phyloP scores from a whole-genome alignment of 495 filamentous ascomycete genomes.

The Penicillium turbatum region DNA sequence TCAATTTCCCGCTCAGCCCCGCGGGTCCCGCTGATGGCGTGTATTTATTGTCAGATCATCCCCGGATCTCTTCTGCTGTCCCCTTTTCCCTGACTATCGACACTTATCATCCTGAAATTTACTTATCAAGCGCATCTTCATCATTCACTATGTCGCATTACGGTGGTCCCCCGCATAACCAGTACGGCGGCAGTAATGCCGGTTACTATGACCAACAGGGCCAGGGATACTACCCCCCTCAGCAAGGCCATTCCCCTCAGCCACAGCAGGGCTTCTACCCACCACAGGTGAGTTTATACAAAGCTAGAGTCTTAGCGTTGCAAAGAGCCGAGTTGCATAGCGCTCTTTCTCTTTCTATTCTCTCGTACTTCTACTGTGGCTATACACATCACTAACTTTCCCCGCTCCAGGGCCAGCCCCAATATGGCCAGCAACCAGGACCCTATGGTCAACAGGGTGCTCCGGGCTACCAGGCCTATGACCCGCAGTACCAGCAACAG shows the following conservation, averaged over 20 bases:
- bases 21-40: slow-evolving; percentile 8
- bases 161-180: slow-evolving; percentile 14
- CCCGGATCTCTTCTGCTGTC: neutral
- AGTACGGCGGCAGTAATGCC: slow-evolving; percentile 12
- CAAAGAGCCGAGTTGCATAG: neutral
- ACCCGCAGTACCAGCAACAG: slow-evolving; percentile 17
- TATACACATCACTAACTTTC: slow-evolving; percentile 3
- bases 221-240: slow-evolving; percentile 2
- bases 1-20: slow-evolving; percentile 14
- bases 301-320: neutral
- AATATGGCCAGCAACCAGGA: slow-evolving; percentile 13
- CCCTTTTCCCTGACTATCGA: neutral
- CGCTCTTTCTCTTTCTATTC: neutral
- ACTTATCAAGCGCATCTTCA: neutral
- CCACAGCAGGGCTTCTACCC: slow-evolving; percentile 30
- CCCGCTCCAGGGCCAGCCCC: slow-evolving; percentile 19
- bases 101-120: neutral
- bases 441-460: slow-evolving; percentile 18
- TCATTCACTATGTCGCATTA: slow-evolving; percentile 20
- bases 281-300: slow-evolving; percentile 19
- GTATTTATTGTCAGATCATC: slow-evolving; percentile 4
- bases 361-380: neutral
- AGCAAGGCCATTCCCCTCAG: slow-evolving; percentile 17
- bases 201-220: slow-evolving; percentile 18
- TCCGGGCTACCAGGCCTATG: slow-evolving; percentile 9